These are phyloP conservation scores for Leishmania amazonensis DNA, from an alignment of 208 protist species.

Conservation along the genomic window DNA sequence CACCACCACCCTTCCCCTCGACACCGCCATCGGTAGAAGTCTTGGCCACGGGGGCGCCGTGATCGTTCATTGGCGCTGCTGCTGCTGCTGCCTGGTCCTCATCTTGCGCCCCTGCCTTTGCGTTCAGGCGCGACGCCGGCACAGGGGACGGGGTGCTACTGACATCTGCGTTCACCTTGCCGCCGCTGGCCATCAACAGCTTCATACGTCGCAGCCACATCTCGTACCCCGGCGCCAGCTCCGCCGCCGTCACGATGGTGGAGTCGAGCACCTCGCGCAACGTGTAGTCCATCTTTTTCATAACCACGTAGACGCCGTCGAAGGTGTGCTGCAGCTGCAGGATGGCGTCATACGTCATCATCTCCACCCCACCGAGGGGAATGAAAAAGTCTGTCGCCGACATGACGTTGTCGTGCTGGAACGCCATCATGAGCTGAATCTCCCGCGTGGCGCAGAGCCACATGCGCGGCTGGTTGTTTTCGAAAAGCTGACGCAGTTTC, in stretches of 20 bases:
- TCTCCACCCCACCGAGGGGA: conserved; percentile 71
- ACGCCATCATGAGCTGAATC: conserved; percentile 85
- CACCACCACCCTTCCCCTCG: not conserved
- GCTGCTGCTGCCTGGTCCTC: not conserved
- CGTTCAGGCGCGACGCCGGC: not conserved
- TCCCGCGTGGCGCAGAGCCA: conserved; percentile 87
- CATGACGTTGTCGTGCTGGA: conserved; percentile 86
- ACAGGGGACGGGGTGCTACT: not conserved
- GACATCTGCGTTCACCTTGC: not conserved
- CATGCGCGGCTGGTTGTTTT: conserved; percentile 78
- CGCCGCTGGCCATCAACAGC: not conserved
- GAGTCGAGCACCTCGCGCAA: conserved; percentile 86
- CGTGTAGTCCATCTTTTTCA: conserved; percentile 91
- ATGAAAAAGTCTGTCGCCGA: conserved; percentile 84
- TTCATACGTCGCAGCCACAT: not conserved
- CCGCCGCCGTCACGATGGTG: conserved; percentile 26
- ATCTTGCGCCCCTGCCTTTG: not conserved
- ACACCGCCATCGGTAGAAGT: not conserved
- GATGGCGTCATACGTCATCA: conserved; percentile 75
- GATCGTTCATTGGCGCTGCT: conserved; percentile 1
- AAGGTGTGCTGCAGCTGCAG: conserved; percentile 53
- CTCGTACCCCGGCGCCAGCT: conserved; percentile 27
- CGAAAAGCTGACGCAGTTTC: conserved; percentile 77
- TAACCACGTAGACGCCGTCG: conserved; percentile 86
- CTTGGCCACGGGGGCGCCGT: conserved; percentile 1